phyloP scores from a whole-genome alignment of 148 eudicot genomes.

The Chenopodium suecicum region DNA sequence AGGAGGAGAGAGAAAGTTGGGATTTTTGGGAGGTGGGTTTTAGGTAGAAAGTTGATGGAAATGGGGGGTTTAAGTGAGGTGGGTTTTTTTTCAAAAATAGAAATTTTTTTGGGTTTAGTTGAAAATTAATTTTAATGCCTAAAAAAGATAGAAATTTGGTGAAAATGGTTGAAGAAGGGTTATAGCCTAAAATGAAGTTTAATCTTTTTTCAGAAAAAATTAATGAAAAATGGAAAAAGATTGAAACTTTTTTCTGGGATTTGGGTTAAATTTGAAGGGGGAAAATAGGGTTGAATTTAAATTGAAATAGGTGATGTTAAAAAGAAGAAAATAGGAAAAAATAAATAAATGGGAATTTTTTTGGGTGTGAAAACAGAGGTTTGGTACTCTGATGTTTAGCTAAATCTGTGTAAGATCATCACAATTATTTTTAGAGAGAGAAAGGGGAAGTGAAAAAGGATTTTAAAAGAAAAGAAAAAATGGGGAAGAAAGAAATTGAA shows the following conservation, averaged over 20 bases:
- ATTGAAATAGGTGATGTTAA: background rate
- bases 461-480: background rate
- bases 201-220: slow-evolving; percentile 2
- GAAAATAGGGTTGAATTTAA: background rate
- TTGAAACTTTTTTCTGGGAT: background rate
- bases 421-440: slow-evolving; percentile 18
- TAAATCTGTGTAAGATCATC: slow-evolving; percentile 38
- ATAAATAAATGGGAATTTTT: background rate
- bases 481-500: background rate
- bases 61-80: slow-evolving; percentile 13
- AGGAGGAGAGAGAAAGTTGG: slow-evolving; percentile 7
- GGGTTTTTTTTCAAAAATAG: slow-evolving; percentile 24
- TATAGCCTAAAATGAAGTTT: background rate
- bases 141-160: background rate
- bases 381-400: slow-evolving; percentile 33
- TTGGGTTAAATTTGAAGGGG: background rate
- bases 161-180: background rate
- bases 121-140: background rate
- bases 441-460: background rate
- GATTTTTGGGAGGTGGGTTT: slow-evolving; percentile 8
- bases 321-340: background rate
- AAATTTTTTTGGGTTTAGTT: background rate
- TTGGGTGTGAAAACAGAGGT: background rate
- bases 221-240: background rate
- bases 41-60: background rate